phyloP scores from a whole-genome alignment of 1,284 basidiomycete species.

The Austroboletus niveus region DNA sequence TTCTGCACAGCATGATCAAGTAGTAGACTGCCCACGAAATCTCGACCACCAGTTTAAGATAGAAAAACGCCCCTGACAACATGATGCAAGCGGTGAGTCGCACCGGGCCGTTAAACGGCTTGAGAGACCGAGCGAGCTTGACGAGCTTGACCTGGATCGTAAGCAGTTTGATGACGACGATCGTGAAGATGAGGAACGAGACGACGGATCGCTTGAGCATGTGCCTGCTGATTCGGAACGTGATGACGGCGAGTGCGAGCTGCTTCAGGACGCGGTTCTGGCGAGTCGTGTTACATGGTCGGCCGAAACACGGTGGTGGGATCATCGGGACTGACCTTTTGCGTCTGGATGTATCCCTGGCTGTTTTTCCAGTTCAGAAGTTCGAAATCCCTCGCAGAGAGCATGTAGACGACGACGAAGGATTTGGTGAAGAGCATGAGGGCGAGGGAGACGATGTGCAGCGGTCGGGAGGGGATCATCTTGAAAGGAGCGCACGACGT shows the following conservation, averaged over 20 bases:
- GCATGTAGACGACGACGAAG: conserved; percentile 17
- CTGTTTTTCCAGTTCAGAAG: conserved; percentile 13
- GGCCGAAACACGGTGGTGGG: background rate
- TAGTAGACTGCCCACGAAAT: conserved; percentile 31
- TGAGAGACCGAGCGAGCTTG: conserved; percentile 28
- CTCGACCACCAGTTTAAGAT: conserved; percentile 29
- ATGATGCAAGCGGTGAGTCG: conserved; percentile 23
- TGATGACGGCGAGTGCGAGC: conserved; percentile 25
- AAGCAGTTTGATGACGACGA: conserved; percentile 30
- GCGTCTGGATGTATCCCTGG: conserved; percentile 22
- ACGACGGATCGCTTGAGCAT: conserved; percentile 31
- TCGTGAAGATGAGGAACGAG: conserved; percentile 29
- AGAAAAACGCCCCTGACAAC: conserved; percentile 27
- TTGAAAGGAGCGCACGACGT: background rate
- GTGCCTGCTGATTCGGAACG: conserved; percentile 26
- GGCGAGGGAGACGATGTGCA: conserved; percentile 12
- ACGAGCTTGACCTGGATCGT: conserved; percentile 31
- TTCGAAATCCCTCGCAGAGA: conserved; percentile 22
- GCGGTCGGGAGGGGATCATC: conserved; percentile 16
- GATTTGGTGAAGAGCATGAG: conserved; percentile 22
- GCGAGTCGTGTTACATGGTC: background rate
- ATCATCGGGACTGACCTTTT: conserved; percentile 14
- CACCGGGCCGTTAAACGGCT: conserved; percentile 26
- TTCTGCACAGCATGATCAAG: conserved; percentile 27
- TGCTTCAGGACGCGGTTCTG: conserved; percentile 26